phyloP scores from a whole-genome alignment of 2,329 filamentous ascomycete species.

The Didymella pinodella region DNA sequence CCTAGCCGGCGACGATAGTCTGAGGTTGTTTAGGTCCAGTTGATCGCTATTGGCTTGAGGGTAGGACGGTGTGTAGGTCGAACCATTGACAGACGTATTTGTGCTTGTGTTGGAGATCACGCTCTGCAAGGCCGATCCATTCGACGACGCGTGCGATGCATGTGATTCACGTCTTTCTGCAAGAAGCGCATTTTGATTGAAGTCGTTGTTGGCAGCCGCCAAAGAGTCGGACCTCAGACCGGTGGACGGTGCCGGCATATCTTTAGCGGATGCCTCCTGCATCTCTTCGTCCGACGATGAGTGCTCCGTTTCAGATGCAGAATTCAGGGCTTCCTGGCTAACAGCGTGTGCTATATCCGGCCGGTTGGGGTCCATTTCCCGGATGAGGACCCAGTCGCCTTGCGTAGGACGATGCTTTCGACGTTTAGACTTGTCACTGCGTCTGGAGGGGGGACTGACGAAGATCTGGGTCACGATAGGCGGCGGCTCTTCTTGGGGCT shows the following conservation, averaged over 20 bases:
- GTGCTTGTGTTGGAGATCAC: slow-evolving; percentile 17
- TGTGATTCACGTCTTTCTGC: slow-evolving; percentile 18
- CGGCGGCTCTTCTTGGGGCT: slow-evolving; percentile 62
- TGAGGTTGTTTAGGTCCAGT: slow-evolving; percentile 39
- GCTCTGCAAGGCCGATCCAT: slow-evolving; percentile 16
- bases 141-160: slow-evolving; percentile 19
- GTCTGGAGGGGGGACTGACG: slow-evolving; percentile 56
- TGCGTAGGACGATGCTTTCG: slow-evolving; percentile 64
- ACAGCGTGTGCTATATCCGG: slow-evolving; percentile 70
- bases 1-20: slow-evolving; percentile 45
- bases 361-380: slow-evolving; percentile 68
- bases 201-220: slow-evolving; percentile 4
- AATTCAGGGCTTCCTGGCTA: slow-evolving; percentile 60
- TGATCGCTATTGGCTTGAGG: slow-evolving; percentile 14
- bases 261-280: slow-evolving; percentile 28
- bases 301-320: slow-evolving; percentile 52
- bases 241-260: slow-evolving; percentile 1
- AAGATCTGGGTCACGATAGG: slow-evolving; percentile 44
- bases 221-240: slow-evolving; percentile 11
- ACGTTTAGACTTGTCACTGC: slow-evolving; percentile 57
- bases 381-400: slow-evolving; percentile 73
- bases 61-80: slow-evolving; percentile 23
- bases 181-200: slow-evolving; percentile 2
- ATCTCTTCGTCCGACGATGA: slow-evolving; percentile 53
- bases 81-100: slow-evolving; percentile 12